Evolutionary conservation across 805 yeast species (phyloP).

Genomic region (Lipomyces yamanashiensis): DNA sequence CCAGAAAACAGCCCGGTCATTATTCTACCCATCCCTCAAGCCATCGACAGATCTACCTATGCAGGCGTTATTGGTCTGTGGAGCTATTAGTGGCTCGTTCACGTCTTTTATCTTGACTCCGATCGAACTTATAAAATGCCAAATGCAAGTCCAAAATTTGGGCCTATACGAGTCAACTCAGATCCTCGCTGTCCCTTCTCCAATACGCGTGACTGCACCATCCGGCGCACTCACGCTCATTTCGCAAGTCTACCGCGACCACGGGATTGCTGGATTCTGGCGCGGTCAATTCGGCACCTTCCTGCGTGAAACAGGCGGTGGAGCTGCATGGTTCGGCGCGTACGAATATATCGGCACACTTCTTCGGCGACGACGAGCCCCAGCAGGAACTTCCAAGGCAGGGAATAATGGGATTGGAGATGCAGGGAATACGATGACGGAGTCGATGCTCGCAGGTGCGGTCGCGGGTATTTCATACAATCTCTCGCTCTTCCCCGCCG

Average conservation of each 20-base stretch:
- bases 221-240: conserved; percentile 40
- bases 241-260: conserved; percentile 49
- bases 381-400: background rate
- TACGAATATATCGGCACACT: conserved; percentile 61
- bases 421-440: conserved; percentile 51
- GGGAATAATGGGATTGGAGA: background rate
- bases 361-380: conserved; percentile 38
- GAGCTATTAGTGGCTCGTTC: conserved; percentile 79
- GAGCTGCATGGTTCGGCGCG: conserved; percentile 93
- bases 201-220: background rate
- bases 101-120: conserved; percentile 89
- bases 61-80: conserved; percentile 60
- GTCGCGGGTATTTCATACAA: conserved; percentile 84
- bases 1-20: conserved; percentile 10
- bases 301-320: conserved; percentile 83
- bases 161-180: conserved; percentile 25
- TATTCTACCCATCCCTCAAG: conserved; percentile 4
- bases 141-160: conserved; percentile 70
- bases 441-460: conserved; percentile 78
- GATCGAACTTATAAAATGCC: conserved; percentile 84
- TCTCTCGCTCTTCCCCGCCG: conserved; percentile 81
- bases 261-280: conserved; percentile 81
- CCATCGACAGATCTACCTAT: conserved; percentile 45
- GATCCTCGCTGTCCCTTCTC: background rate
- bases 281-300: conserved; percentile 83